These are phyloP conservation scores for Inga leiocalycina DNA, from an alignment of 306 rosid species.

Conservation along the genomic window DNA sequence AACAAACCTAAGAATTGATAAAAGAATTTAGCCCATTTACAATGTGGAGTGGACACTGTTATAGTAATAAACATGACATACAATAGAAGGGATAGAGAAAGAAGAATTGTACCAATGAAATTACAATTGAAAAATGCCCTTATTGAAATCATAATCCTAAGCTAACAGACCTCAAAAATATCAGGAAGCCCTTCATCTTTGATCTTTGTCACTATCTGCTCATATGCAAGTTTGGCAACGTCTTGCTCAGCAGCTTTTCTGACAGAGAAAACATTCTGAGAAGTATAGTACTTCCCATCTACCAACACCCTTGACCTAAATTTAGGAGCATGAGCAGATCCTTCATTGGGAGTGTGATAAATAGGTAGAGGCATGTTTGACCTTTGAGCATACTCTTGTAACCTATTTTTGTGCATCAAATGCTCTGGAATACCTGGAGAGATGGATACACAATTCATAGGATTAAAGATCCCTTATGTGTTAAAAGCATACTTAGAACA, in stretches of 20 bases:
- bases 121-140: neutral
- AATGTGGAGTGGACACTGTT: neutral
- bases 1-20: slow-evolving; percentile 6
- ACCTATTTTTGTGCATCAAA: slow-evolving; percentile 32
- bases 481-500: neutral
- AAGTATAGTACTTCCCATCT: slow-evolving; percentile 38
- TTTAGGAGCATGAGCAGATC: slow-evolving; percentile 26
- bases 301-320: slow-evolving; percentile 50
- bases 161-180: slow-evolving; percentile 44
- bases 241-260: slow-evolving; percentile 60
- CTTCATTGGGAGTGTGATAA: slow-evolving; percentile 49
- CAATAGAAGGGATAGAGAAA: neutral
- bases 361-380: slow-evolving; percentile 32
- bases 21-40: neutral
- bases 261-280: slow-evolving; percentile 28
- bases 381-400: slow-evolving; percentile 43
- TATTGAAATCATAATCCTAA: neutral
- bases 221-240: slow-evolving; percentile 52
- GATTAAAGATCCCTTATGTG: neutral
- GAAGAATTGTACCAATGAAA: neutral
- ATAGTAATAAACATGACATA: neutral
- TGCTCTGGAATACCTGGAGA: slow-evolving; percentile 23
- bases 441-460: slow-evolving; percentile 1
- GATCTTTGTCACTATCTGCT: slow-evolving; percentile 8
- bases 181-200: slow-evolving; percentile 41